phyloP scores from a whole-genome alignment of 2,329 filamentous ascomycete species.

The Alternaria postmessia region DNA sequence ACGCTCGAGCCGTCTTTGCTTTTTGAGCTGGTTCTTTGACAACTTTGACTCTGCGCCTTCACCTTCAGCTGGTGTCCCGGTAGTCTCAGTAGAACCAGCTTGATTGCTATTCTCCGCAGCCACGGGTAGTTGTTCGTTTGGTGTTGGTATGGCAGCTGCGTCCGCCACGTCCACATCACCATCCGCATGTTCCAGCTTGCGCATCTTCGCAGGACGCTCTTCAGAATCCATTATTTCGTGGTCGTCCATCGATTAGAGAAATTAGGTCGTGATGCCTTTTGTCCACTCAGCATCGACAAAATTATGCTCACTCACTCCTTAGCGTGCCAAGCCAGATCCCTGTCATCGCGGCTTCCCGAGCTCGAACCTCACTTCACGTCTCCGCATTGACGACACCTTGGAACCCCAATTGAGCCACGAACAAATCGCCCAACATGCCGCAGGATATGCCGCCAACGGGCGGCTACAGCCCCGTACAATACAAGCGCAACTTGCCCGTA shows the following conservation, averaged over 20 bases:
- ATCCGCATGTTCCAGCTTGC: constrained; percentile 57
- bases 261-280: constrained; percentile 9
- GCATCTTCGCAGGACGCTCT: constrained; percentile 63
- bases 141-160: constrained; percentile 18
- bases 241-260: background rate
- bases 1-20: constrained; percentile 72
- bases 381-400: constrained; percentile 36
- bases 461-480: constrained; percentile 96
- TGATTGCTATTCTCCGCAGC: constrained; percentile 22
- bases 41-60: constrained; percentile 52
- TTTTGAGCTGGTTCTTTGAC: constrained; percentile 89
- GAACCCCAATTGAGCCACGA: constrained; percentile 40
- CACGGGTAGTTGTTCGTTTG: constrained; percentile 21
- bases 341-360: constrained; percentile 29
- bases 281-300: constrained; percentile 39
- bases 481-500: constrained; percentile 95
- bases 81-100: constrained; percentile 2
- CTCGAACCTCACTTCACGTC: constrained; percentile 37
- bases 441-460: constrained; percentile 96
- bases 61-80: constrained; percentile 10
- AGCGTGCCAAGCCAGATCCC: constrained; percentile 39
- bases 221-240: constrained; percentile 61
- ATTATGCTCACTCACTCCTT: constrained; percentile 33
- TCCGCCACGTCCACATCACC: constrained; percentile 18
- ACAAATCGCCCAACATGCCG: constrained; percentile 71